Conservation (phyloP, 495 filamentous ascomycete genomes). For the Hyaloscypha hepaticicola region DNA sequence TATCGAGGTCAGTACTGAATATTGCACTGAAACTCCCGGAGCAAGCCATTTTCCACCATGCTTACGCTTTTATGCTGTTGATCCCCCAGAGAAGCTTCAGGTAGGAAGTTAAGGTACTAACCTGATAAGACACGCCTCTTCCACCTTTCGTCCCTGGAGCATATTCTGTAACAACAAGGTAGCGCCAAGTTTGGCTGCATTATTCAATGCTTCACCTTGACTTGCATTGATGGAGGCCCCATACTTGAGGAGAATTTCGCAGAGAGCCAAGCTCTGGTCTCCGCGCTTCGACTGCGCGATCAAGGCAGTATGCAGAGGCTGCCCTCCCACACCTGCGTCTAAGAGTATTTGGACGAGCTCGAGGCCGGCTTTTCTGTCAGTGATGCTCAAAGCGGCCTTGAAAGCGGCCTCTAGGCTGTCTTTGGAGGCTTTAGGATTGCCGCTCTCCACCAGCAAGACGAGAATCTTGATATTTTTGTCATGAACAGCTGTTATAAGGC, state of each 20-base stretch:
- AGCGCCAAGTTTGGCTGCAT: too few species aligned
- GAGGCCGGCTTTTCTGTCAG: slow-evolving; percentile 4
- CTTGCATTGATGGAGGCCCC: slow-evolving; percentile 19
- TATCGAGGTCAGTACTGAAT: too few species aligned
- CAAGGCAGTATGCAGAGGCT: slow-evolving; percentile 14
- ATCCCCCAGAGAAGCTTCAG: too few species aligned
- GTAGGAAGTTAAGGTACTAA: too few species aligned
- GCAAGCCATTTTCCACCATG: too few species aligned
- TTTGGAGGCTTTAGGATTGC: slow-evolving; percentile 17
- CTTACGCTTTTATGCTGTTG: too few species aligned
- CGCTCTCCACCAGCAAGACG: slow-evolving; percentile 17
- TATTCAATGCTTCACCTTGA: slow-evolving; percentile 21
- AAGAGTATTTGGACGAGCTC: slow-evolving; percentile 18
- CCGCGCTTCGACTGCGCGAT: slow-evolving; percentile 12
- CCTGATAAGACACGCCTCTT: too few species aligned
- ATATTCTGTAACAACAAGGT: too few species aligned
- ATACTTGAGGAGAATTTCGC: slow-evolving; percentile 18
- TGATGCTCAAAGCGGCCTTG: slow-evolving; percentile 5
- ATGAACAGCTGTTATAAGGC: slow-evolving; percentile 13
- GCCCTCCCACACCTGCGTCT: slow-evolving; percentile 20
- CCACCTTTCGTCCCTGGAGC: too few species aligned
- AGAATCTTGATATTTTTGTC: slow-evolving; percentile 24
- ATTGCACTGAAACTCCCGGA: too few species aligned
- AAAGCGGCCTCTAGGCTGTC: slow-evolving; percentile 22
- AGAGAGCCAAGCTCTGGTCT: slow-evolving; percentile 7